Base-by-base conservation (phyloP, 1,284 basidiomycete genomes). In the Cutaneotrichosporon mucoides region DNA sequence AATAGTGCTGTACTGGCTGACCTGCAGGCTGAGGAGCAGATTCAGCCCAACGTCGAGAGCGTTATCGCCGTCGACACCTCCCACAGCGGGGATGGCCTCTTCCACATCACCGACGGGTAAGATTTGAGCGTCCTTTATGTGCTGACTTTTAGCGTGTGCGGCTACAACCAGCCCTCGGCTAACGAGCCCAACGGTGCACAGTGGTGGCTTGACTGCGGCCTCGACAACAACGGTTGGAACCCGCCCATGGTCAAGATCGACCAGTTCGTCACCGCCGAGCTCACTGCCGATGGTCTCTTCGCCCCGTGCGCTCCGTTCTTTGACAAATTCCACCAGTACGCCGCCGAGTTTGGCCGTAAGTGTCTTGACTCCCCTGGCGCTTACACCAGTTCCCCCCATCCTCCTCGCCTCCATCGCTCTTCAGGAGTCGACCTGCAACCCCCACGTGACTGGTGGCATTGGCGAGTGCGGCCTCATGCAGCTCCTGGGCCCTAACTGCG, bases 391-490 rank as follows among this genome's bases (percentile, higher is more conserved):
- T 33, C 53, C 53, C 15, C 73, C 89, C 3, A 88, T 91, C 71
- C 79, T 94, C 66, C 76, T 93, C 47, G 90, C 91, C 4, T 83
- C 90, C 0, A 88, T 94, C 65, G 90, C 90, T 40, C 88, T 94
- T 85, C 86, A 88, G 73, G 88, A 88, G 76, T 85, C 84, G 46
- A 79, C 82, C 49, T 94, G 92, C 13, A 24, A 12, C 15, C 46
- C 34, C 1, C 35, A 33, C 33, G 10, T 48, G 6, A 33, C 35
- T 12, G 46, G 46, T 15, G 46, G 46, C 13, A 48, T 81, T 9
- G 89, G 89, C 55, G 91, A 92, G 73, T 85, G 88, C 67, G 92
- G 90, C 46, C 64, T 83, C 56, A 92, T 93, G 90, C 90, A 94
- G 77, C 82, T 92, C 67, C 88, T 87, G 12, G 73, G 79, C 50